Percentiles rank a stretch among this genome's conserved stretches.
Evolutionary conservation across 306 rosid species (phyloP).

Genomic region (Vigna trinervia): DNA sequence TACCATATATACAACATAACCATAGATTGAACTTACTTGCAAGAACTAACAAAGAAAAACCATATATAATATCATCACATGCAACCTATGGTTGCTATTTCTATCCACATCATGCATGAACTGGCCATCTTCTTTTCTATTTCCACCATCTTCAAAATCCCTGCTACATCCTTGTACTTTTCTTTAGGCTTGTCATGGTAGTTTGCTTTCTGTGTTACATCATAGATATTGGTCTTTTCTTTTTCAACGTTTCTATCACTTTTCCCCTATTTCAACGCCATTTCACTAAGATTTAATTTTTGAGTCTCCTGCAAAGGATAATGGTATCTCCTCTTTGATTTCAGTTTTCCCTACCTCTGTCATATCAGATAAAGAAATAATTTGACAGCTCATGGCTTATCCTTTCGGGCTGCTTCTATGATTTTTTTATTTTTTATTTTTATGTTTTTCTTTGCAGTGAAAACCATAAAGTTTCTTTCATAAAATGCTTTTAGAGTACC

Average conservation of each 20-base stretch:
- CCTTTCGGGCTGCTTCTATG: conserved; percentile 15
- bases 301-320: conserved; percentile 37
- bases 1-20: neutral
- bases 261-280: too few species aligned
- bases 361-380: conserved; percentile 41
- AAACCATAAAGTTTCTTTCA: neutral
- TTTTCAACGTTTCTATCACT: too few species aligned
- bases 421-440: neutral
- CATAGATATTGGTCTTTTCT: too few species aligned
- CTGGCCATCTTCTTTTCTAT: too few species aligned
- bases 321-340: conserved; percentile 39
- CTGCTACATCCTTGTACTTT: too few species aligned
- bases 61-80: neutral
- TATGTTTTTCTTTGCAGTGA: neutral
- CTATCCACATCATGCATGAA: too few species aligned
- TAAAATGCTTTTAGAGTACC: neutral
- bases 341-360: conserved; percentile 33
- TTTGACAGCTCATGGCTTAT: conserved; percentile 34
- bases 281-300: conserved; percentile 32
- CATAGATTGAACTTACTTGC: too few species aligned
- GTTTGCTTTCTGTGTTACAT: too few species aligned
- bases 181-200: too few species aligned
- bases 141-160: too few species aligned
- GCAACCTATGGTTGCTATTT: neutral
- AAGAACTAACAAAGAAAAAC: neutral